Evolutionary conservation across 2,329 filamentous ascomycete species (phyloP), one percentile per base, ranked within the genome.

Genomic region (Penicillium sp.): DNA sequence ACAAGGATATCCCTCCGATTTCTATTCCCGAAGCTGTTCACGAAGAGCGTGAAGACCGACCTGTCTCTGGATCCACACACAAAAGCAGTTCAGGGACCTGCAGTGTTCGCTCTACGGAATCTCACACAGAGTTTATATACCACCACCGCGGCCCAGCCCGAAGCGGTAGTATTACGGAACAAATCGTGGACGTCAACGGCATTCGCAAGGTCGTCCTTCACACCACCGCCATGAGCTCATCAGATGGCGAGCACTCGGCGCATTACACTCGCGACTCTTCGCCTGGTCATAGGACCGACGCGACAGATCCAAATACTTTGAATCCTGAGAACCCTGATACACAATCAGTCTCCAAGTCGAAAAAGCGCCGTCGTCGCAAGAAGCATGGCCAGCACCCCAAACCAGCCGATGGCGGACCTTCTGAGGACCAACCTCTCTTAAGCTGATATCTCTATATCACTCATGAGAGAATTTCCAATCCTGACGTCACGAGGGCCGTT

Each of bases 141-240:
- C 63, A 68, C 16, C 72, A 72, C 45, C 74, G 74, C 31, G 77
- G 80, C 8, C 76, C 79, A 4, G 85, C 85, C 6, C 80, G 87
- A 51, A 89, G 85, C 60, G 88, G 89, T 26, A 89, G 86, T 67
- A 90, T 92, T 62, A 90, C 88, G 0, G 88, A 92, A 70, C 89
- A 88, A 55, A 77, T 89, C n/a, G 76, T 91, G 51, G 86, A 92
- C 64, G 78, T 86, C 2, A 84, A 86, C 50, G 89, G 89, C 2
- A 81, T 91, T 47, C 83, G 84, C 58, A 93, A 93, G 72, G 83
- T 90, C 42, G 83, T 93, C 1, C 76, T 93, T 24, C 86, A 90
- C 65, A 85, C 85, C 3, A 87, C 80, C 24, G 85, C 81, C 60
- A 81, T 79, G 16, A 79, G 75, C 58, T 79, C 79, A 41, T 76